Percentiles rank a stretch among this genome's conserved stretches.
These are phyloP conservation scores for Urochloa ruziziensis DNA, from an alignment of 176 grass and related monocot species.

Conservation along the genomic window DNA sequence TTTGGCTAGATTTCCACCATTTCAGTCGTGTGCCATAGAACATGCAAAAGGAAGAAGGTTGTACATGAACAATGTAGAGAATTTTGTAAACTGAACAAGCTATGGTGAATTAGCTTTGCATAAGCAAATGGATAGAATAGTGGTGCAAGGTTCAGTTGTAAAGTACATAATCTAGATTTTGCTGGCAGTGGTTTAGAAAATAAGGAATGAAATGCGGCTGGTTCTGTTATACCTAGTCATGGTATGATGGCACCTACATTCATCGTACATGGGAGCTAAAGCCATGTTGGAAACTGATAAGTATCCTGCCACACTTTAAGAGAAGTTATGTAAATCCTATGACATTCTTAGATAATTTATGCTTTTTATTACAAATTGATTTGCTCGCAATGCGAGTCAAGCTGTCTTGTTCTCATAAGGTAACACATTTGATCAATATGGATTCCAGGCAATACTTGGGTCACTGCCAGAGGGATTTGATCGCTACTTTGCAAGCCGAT, in stretches of 20 bases:
- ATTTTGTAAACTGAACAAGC: not conserved
- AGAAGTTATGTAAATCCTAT: not conserved
- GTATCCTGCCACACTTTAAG: not conserved
- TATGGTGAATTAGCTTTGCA: not conserved
- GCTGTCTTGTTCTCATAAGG: not conserved
- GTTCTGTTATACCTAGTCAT: not conserved
- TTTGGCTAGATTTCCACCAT: not conserved
- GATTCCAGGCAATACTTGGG: slow-evolving; percentile 69
- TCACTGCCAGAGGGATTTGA: slow-evolving; percentile 82
- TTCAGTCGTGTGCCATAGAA: not conserved
- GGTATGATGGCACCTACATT: not conserved
- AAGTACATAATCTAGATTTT: not conserved
- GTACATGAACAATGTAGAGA: not conserved
- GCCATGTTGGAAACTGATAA: too few species aligned
- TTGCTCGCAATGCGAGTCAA: not conserved
- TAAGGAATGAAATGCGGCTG: not conserved
- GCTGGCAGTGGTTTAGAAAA: not conserved
- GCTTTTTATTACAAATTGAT: not conserved
- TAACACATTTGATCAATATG: not conserved
- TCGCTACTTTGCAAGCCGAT: slow-evolving; percentile 72
- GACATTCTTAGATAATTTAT: not conserved
- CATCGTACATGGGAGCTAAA: not conserved
- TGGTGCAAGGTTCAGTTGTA: not conserved
- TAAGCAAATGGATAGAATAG: not conserved
- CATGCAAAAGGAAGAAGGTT: not conserved